Evolutionary conservation across 768 basidiomycete species (phyloP).

Genomic region (Kondoa malvinella): DNA sequence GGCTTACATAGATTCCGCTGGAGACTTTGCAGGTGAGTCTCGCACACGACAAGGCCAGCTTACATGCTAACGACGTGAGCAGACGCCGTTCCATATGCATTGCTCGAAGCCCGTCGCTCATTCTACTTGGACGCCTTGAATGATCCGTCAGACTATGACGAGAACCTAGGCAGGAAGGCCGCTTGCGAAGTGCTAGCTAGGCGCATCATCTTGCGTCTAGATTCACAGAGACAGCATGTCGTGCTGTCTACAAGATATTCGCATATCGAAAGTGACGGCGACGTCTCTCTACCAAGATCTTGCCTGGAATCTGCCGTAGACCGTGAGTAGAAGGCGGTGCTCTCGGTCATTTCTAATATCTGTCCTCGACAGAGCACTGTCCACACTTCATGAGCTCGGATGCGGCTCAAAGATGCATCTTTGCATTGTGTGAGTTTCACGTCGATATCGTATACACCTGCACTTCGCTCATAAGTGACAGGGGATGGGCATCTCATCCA

Average conservation of each 20-base stretch:
- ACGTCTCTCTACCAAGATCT: slow-evolving; percentile 21
- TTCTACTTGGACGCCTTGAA: slow-evolving; percentile 16
- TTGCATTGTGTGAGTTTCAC: slow-evolving; percentile 26
- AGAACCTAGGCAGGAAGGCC: slow-evolving; percentile 23
- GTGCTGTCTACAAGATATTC: slow-evolving; percentile 19
- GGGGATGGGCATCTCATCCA: slow-evolving; percentile 20
- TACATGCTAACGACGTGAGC: no score
- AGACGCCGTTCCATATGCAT: slow-evolving; percentile 24
- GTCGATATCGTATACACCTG: background rate
- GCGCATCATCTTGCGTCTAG: slow-evolving; percentile 6
- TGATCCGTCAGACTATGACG: slow-evolving; percentile 26
- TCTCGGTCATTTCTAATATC: no score
- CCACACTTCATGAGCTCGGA: slow-evolving; percentile 25
- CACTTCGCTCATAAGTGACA: no score
- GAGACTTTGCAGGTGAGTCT: slow-evolving; percentile 25
- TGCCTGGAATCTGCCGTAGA: slow-evolving; percentile 26
- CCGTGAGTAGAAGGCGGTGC: no score
- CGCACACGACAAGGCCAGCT: no score
- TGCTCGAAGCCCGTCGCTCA: slow-evolving; percentile 22
- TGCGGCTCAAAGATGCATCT: slow-evolving; percentile 25
- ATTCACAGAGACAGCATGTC: slow-evolving; percentile 10
- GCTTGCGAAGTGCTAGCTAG: slow-evolving; percentile 18
- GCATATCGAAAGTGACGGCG: slow-evolving; percentile 24
- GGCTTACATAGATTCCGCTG: slow-evolving; percentile 20
- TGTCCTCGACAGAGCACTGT: no score